Conservation (phyloP, 2,329 filamentous ascomycete species). For the Aureobasidium lini region DNA sequence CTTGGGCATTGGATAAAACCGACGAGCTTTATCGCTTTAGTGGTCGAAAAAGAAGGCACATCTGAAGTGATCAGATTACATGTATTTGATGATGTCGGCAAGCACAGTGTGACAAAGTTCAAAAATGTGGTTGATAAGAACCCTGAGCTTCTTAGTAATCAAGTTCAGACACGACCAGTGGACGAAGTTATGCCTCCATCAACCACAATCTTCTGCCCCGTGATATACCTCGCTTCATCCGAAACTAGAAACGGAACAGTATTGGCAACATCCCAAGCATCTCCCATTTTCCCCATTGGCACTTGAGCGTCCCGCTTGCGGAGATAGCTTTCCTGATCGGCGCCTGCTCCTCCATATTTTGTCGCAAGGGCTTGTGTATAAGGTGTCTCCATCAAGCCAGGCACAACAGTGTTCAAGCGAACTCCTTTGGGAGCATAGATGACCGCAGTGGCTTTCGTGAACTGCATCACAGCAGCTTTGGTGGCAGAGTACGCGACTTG, state of each 20-base stretch:
- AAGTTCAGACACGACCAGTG: background rate
- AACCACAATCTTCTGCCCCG: constrained; percentile 8
- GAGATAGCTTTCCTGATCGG: background rate
- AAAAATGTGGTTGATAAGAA: no score
- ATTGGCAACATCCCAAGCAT: constrained; percentile 7
- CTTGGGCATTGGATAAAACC: no score
- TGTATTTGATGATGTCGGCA: no score
- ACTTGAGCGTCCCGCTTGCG: background rate
- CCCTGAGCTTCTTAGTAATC: no score
- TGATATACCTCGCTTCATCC: constrained; percentile 11
- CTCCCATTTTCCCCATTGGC: background rate
- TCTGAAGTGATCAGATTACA: no score
- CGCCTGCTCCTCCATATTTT: background rate
- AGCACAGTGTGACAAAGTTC: no score
- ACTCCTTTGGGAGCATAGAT: background rate
- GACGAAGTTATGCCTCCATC: constrained; percentile 8
- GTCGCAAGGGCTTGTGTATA: background rate
- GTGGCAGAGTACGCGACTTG: background rate
- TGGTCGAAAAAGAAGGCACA: no score
- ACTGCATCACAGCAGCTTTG: background rate
- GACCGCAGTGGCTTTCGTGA: background rate
- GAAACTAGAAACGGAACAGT: constrained; percentile 3
- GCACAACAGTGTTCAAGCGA: background rate
- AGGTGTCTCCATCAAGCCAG: background rate
- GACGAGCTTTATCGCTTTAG: no score